Conservation (phyloP, 139 green algal species). For the Volvox reticuliferus region DNA sequence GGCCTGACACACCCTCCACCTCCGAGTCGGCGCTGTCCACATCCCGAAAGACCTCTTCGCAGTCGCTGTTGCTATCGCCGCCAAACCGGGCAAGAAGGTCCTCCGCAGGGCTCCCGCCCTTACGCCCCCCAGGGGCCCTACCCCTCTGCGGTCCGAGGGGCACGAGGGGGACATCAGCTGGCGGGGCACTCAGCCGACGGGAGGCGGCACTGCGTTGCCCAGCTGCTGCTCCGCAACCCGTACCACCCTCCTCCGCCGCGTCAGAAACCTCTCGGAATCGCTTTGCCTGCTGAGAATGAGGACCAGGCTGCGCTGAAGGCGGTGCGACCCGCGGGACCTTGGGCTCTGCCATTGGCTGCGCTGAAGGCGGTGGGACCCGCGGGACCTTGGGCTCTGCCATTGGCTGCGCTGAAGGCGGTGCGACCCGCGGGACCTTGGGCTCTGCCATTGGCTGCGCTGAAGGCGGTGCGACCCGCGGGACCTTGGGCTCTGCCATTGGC, state of each 20-base stretch:
- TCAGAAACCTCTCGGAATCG: background rate
- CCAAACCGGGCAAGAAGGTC: conserved; percentile 15
- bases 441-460: too few species aligned
- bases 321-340: too few species aligned
- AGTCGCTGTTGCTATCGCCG: conserved; percentile 25
- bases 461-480: too few species aligned
- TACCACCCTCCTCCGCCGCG: background rate
- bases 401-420: too few species aligned
- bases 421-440: too few species aligned
- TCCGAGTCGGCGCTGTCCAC: background rate
- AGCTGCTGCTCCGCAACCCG: background rate
- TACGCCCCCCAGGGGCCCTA: too few species aligned
- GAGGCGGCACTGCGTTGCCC: background rate
- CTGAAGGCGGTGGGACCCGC: too few species aligned
- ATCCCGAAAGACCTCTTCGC: conserved; percentile 35
- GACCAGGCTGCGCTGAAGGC: too few species aligned
- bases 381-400: too few species aligned
- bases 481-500: too few species aligned
- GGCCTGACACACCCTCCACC: background rate
- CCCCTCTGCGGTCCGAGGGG: background rate
- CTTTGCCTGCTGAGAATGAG: background rate
- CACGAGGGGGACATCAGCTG: background rate
- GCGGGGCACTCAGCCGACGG: background rate
- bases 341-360: too few species aligned
- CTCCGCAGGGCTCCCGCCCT: background rate